Evolutionary conservation across 2,329 filamentous ascomycete genomes (phyloP), one percentile per base, ranked within the genome.

Genomic region (Cladosporium sp.): DNA sequence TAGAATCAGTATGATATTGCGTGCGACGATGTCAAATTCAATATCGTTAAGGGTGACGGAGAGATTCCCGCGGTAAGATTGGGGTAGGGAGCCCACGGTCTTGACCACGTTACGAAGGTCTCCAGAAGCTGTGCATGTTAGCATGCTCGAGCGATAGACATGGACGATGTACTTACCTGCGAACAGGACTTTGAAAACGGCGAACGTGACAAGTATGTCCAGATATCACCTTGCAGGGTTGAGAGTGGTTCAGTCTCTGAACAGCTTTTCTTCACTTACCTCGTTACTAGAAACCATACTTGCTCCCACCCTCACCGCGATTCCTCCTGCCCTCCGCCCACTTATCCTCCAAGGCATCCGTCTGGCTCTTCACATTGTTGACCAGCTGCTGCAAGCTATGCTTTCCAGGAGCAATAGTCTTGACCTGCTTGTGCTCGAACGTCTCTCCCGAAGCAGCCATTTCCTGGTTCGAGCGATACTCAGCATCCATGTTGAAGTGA

Each of bases 301-400:
- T 87, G 65, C 86, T 88, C 4, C 91, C 91, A 23, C 92, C 92
- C 76, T 97, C 93, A 72, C 87, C 89, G 77, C 91, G 89, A 74
- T 93, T 95, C 72, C 85, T 86, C 80, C 86, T 89, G 6, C 92
- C 91, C 70, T 89, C 83, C 23, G 92, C 92, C 81, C 97, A 97
- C 76, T 91, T 93, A 74, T 98, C 94, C 79, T 97, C 93, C 70
- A 97, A 80, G 2, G 92, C 93, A 13, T 96, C 92, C 75, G 89
- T 88, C 79, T 98, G 93, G 68, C 84, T 91, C 70, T 88, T 88
- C 28, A 91, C 93, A 67, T 90, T 90, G 77, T 88, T 92, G 70
- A 98, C 91, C 71, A 98, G 83, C 80, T 97, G 93, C 74, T 89
- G 89, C 76, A 98, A 82, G 73, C 86, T 96, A 79, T 97, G 93